Conservation (phyloP, 2,329 filamentous ascomycete species). For the Alternaria viburni region DNA sequence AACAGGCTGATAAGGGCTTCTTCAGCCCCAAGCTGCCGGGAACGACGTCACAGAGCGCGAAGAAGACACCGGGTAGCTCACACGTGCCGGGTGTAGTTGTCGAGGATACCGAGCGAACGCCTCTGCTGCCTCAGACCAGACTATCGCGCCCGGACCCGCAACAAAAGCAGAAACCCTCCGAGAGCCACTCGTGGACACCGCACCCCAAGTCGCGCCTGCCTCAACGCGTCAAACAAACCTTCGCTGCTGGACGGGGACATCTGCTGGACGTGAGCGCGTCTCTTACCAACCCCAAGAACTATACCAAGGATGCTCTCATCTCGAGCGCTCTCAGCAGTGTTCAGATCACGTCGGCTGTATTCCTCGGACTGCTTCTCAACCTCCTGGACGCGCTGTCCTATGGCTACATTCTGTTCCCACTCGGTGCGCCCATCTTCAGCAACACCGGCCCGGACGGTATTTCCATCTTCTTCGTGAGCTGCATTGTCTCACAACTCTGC, state of each 20-base stretch:
- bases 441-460: conserved; percentile 90
- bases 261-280: conserved; percentile 32
- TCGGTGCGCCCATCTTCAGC: conserved; percentile 85
- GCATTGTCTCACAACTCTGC: conserved; percentile 88
- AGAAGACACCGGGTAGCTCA: conserved; percentile 1
- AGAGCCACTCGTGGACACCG: conserved; percentile 10
- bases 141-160: conserved; percentile 32
- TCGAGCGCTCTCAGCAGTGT: conserved; percentile 68
- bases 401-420: conserved; percentile 85
- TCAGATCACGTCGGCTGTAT: conserved; percentile 80
- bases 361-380: conserved; percentile 88
- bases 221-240: conserved; percentile 23
- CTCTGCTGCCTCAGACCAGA: conserved; percentile 47
- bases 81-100: conserved; percentile 32
- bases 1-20: conserved; percentile 24
- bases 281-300: conserved; percentile 69
- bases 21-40: conserved; percentile 26
- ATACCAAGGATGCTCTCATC: conserved; percentile 73
- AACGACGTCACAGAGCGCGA: conserved; percentile 7
- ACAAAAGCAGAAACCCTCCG: conserved; percentile 18
- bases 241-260: conserved; percentile 29
- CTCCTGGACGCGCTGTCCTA: conserved; percentile 95
- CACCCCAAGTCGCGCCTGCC: conserved; percentile 34
- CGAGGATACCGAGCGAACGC: conserved; percentile 43
- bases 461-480: conserved; percentile 98